Evolutionary conservation across 768 basidiomycete genomes (phyloP).

Genomic region (Lactarius vividus): DNA sequence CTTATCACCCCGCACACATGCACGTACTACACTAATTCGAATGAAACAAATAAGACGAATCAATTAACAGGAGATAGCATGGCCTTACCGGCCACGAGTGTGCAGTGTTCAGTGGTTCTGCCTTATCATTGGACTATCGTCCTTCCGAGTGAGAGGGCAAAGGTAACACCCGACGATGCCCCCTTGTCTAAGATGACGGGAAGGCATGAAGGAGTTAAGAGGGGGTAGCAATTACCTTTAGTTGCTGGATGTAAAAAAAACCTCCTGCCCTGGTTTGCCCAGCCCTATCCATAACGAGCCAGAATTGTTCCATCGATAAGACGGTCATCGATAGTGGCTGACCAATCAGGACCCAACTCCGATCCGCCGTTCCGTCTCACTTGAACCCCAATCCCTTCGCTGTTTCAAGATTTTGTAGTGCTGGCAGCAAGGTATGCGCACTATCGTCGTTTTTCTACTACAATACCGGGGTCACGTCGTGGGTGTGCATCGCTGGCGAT

Average conservation of each 20-base stretch:
- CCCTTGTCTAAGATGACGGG: not conserved
- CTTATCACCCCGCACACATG: constrained; percentile 2
- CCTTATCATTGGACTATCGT: not conserved
- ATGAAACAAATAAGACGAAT: not conserved
- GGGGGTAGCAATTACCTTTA: constrained; percentile 6
- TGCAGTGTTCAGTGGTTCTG: not conserved
- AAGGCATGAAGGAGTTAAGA: not conserved
- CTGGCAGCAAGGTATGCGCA: not conserved
- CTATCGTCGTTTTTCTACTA: not conserved
- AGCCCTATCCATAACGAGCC: not conserved
- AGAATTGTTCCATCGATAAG: not conserved
- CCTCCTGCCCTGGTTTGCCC: not conserved
- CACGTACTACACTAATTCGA: not conserved
- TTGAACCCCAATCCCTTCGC: not conserved
- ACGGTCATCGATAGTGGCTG: not conserved
- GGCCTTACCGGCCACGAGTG: not conserved
- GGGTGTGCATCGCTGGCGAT: not conserved
- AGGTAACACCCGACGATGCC: not conserved
- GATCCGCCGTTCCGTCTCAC: not conserved
- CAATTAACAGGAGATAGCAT: not conserved
- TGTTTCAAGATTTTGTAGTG: not conserved
- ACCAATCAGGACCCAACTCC: not conserved
- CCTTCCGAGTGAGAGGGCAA: not conserved
- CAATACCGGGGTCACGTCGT: not conserved
- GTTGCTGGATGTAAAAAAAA: constrained; percentile 9